phyloP scores from a whole-genome alignment of 768 basidiomycete genomes.

The Piloderma croceum region DNA sequence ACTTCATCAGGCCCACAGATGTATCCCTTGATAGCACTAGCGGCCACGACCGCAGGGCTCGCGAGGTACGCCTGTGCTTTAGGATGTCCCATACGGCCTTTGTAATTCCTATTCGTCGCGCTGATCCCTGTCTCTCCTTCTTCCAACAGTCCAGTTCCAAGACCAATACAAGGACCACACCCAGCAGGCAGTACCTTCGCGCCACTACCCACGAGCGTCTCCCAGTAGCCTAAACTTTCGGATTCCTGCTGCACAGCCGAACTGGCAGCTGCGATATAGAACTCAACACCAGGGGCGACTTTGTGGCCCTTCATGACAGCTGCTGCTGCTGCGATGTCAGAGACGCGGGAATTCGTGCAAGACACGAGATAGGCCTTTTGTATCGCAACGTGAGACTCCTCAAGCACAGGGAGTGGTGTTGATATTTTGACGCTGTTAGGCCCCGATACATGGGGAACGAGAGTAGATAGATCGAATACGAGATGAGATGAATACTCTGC shows the following conservation, averaged over 20 bases:
- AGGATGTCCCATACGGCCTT: conserved; percentile 96
- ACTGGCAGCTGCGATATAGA: conserved; percentile 95
- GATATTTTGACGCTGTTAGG: conserved; percentile 97
- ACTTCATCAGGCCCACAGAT: conserved; percentile 79
- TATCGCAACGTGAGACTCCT: conserved; percentile 68
- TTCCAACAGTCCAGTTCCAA: conserved; percentile 87
- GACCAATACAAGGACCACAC: conserved; percentile 96
- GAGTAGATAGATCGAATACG: conserved; percentile 85
- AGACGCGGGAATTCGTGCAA: conserved; percentile 95
- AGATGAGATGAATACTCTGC: conserved; percentile 86
- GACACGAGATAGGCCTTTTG: conserved; percentile 98
- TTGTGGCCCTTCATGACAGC: conserved; percentile 77
- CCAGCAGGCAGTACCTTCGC: conserved; percentile 92
- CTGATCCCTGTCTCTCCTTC: conserved; percentile 96
- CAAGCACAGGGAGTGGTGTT: conserved; percentile 85
- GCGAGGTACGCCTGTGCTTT: conserved; percentile 94
- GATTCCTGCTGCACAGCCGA: conserved; percentile 89
- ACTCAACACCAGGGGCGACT: conserved; percentile 86
- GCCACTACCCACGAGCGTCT: conserved; percentile 75
- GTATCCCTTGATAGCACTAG: conserved; percentile 87
- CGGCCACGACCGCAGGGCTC: conserved; percentile 94
- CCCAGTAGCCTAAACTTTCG: conserved; percentile 85
- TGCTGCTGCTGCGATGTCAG: conserved; percentile 90
- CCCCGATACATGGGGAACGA: conserved; percentile 93
- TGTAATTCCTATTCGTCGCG: conserved; percentile 98